A percentile compares a stretch with the other conserved stretches of the same genome.
phyloP scores from a whole-genome alignment of 2,329 filamentous ascomycete genomes.

The Tolypocladium endophyticum region DNA sequence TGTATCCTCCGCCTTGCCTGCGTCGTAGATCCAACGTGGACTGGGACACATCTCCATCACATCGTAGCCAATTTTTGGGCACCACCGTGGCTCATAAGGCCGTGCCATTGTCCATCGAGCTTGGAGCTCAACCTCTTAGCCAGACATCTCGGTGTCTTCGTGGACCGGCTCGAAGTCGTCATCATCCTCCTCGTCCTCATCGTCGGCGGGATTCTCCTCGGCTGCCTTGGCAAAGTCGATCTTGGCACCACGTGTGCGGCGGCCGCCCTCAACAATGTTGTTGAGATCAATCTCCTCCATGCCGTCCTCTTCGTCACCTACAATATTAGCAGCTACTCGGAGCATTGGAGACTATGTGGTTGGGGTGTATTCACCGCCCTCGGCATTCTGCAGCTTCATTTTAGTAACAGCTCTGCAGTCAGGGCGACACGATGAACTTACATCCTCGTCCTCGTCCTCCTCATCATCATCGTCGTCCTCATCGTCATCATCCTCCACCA shows the following conservation, averaged over 20 bases:
- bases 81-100: background rate
- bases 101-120: background rate
- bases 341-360: background rate
- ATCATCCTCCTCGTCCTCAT: constrained; percentile 72
- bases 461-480: constrained; percentile 44
- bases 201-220: constrained; percentile 61
- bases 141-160: constrained; percentile 59
- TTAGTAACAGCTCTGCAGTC: constrained; percentile 11
- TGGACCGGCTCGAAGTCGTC: constrained; percentile 56
- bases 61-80: background rate
- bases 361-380: constrained; percentile 15
- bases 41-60: background rate
- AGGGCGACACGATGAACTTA: constrained; percentile 4
- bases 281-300: constrained; percentile 83
- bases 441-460: constrained; percentile 29
- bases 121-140: constrained; percentile 11
- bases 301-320: constrained; percentile 60
- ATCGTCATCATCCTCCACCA: constrained; percentile 69
- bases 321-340: constrained; percentile 14
- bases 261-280: constrained; percentile 73
- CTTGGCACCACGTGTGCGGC: constrained; percentile 81
- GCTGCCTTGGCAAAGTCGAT: constrained; percentile 93
- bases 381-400: constrained; percentile 13
- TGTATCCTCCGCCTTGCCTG: background rate
- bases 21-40: background rate